Percentiles rank a stretch among this genome's conserved stretches.
These are phyloP conservation scores for Suaeda aralocaspica DNA, from an alignment of 148 eudicot genomes.

Conservation along the genomic window DNA sequence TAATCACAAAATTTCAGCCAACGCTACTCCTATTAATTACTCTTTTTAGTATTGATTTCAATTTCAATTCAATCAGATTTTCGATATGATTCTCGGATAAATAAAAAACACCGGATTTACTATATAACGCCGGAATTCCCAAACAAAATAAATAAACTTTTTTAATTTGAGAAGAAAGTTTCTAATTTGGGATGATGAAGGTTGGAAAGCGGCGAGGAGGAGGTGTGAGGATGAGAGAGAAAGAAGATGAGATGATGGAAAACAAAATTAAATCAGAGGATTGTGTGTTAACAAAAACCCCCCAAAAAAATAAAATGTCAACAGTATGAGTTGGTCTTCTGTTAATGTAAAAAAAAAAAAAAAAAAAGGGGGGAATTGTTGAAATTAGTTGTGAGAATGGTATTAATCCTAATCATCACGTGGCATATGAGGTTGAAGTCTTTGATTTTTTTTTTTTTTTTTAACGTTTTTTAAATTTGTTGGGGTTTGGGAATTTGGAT, in stretches of 20 bases:
- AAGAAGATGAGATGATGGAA: not conserved
- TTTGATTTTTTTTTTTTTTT: not conserved
- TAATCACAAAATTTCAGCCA: constrained; percentile 18
- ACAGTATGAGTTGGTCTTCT: not conserved
- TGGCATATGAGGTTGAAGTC: not conserved
- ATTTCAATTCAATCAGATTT: too few species aligned
- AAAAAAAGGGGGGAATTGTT: not conserved
- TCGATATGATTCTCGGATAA: too few species aligned
- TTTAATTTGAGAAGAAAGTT: not conserved
- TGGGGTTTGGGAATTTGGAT: not conserved
- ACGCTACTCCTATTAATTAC: constrained; percentile 11
- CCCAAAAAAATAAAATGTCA: constrained; percentile 1
- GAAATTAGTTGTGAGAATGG: not conserved
- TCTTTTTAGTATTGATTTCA: too few species aligned
- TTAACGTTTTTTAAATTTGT: not conserved
- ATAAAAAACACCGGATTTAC: too few species aligned
- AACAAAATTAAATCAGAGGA: not conserved
- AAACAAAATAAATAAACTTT: too few species aligned
- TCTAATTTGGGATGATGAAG: not conserved
- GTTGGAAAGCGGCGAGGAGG: constrained; percentile 11
- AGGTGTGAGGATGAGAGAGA: constrained; percentile 15
- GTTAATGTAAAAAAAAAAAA: not conserved
- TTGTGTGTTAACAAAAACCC: too few species aligned
- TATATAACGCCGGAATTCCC: too few species aligned
- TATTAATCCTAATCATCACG: not conserved